Conservation (phyloP, 768 basidiomycete species). For the Mycena chlorophos region DNA sequence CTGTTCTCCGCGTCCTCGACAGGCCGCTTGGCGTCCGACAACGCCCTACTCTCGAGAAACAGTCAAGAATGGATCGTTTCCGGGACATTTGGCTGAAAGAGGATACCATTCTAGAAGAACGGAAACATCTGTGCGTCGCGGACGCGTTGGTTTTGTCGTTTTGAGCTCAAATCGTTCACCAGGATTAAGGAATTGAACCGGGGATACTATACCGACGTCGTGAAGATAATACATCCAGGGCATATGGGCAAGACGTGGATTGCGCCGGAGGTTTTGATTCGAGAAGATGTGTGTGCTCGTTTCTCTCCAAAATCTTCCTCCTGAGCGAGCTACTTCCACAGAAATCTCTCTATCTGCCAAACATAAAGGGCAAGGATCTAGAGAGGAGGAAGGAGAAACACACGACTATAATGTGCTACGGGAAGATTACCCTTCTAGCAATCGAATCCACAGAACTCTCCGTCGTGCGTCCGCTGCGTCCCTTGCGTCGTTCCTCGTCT, state of each 20-base stretch:
- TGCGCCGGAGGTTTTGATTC: conserved; percentile 84
- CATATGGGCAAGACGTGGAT: conserved; percentile 96
- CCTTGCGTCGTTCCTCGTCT: conserved; percentile 1
- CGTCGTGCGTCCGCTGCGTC: conserved; percentile 54
- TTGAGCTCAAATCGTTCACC: conserved; percentile 2
- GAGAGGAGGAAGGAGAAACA: conserved; percentile 56
- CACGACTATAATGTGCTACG: conserved; percentile 75
- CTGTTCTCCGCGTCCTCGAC: conserved; percentile 34
- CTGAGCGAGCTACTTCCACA: conserved; percentile 31
- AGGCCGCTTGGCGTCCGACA: conserved; percentile 78
- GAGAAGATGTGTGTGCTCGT: conserved; percentile 74
- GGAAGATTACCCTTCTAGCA: conserved; percentile 75
- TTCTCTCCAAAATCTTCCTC: background rate
- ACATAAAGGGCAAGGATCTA: conserved; percentile 74
- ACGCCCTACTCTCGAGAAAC: conserved; percentile 52
- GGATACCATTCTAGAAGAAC: conserved; percentile 67
- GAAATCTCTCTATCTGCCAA: conserved; percentile 92
- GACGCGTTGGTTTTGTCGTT: background rate
- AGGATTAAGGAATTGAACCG: conserved; percentile 60
- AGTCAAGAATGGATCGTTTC: conserved; percentile 60
- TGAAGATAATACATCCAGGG: conserved; percentile 66
- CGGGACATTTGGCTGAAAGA: conserved; percentile 67
- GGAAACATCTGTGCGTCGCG: conserved; percentile 56
- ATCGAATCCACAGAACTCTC: conserved; percentile 88
- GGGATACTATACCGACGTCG: conserved; percentile 84